Evolutionary conservation across 768 basidiomycete genomes (phyloP), one percentile per base, ranked within the genome.

Genomic region (Termitomyces eurrhizus): DNA sequence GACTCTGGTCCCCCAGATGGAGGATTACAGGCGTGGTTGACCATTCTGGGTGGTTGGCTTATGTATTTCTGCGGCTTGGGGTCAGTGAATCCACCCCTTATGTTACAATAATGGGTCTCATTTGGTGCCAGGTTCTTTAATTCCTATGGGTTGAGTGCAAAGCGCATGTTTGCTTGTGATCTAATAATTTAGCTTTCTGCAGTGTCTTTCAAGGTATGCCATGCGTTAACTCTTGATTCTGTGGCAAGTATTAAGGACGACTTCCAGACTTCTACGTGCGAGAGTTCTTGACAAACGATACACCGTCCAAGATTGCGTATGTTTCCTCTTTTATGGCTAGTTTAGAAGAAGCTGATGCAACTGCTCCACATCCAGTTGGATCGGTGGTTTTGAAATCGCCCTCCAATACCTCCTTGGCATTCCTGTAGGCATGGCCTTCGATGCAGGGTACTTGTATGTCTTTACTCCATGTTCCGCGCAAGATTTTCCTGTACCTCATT

Each of bases 341-440:
- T 35, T 37, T 37, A 29, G 14, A 5, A 9, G 32, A 21, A 41
- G 18, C 21, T 56, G 5, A 32, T 35, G 13, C 7, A 32, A 32
- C 16, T 37, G 4, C 9, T 36, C 14, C 18, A 44, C 29, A 11
- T 9, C 18, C 36, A 72, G 72, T 16, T 72, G 73, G 73, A 69
- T 74, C 58, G 67, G 78, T 65, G 68, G 70, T 64, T 66, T 77
- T 70, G 63, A 76, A 69, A 66, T 79, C 66, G 69, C 71, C 57
- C 69, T 75, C 51, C 67, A 73, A 61, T 65, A 67, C 58, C 39
- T 62, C 49, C 63, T 68, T 21, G 65, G 77, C 57, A 59, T 72
- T 52, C 54, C 65, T 62, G 63, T 70, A 62, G 67, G 75, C 56
- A 69, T 68, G 57, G 61, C 72, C 60, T 71, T 72, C 50, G 68